Percentiles rank a stretch among this genome's conserved stretches.
These are phyloP conservation scores for Chaetomium cochliodes DNA, from an alignment of 495 filamentous ascomycete species.

Conservation along the genomic window DNA sequence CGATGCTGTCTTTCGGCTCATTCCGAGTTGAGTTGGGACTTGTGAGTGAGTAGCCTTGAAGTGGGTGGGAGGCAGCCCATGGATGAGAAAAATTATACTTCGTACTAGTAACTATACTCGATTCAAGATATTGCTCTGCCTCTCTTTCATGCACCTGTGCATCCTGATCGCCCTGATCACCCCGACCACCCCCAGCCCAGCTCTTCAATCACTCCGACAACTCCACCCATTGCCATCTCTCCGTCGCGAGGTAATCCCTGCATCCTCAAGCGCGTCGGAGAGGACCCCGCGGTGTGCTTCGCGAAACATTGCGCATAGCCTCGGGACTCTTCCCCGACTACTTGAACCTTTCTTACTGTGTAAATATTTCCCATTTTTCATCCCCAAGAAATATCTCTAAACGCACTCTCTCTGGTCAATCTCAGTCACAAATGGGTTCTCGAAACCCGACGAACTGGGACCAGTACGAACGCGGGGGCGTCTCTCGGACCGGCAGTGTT, in stretches of 20 bases:
- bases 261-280: conserved; percentile 1
- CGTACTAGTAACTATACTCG: no score
- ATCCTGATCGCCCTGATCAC: neutral
- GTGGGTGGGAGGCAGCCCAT: no score
- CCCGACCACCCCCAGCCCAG: neutral
- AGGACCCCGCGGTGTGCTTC: neutral
- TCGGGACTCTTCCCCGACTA: neutral
- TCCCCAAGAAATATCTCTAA: neutral
- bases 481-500: conserved; percentile 39
- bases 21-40: no score
- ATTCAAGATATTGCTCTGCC: neutral
- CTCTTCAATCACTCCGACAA: neutral
- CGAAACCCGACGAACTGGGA: conserved; percentile 56
- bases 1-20: conserved; percentile 10
- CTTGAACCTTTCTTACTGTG: no score
- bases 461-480: conserved; percentile 43
- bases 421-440: conserved; percentile 29
- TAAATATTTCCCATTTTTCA: neutral
- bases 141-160: no score
- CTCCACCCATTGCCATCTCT: conserved; percentile 6
- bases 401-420: neutral
- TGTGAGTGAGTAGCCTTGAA: neutral
- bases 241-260: conserved; percentile 7
- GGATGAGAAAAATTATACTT: no score
- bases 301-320: neutral